Conservation (phyloP, 1,284 basidiomycete species). For the Taiwanofungus camphoratus region DNA sequence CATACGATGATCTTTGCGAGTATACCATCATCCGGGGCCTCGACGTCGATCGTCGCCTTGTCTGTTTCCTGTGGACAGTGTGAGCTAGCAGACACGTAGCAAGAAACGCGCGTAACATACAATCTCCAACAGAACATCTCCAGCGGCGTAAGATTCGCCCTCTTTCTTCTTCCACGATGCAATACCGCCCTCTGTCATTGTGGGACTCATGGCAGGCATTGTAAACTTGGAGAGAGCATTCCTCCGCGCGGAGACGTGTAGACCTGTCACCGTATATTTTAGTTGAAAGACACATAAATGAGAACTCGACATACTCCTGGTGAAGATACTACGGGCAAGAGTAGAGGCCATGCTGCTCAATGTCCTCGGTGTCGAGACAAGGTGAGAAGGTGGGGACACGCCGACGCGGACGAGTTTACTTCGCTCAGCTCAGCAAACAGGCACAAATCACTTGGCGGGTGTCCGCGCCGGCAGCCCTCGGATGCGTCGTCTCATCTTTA, state of each 20-base stretch:
- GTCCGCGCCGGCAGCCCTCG: conserved; percentile 14
- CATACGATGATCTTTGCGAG: conserved; percentile 86
- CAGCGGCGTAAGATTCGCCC: conserved; percentile 84
- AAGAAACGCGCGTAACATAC: conserved; percentile 39
- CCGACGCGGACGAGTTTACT: conserved; percentile 32
- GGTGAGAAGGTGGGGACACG: conserved; percentile 9
- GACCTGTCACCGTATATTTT: conserved; percentile 41
- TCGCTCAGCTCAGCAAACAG: too few relatives aligned
- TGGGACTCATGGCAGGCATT: conserved; percentile 99
- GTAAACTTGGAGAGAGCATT: conserved; percentile 85
- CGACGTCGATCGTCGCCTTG: conserved; percentile 99
- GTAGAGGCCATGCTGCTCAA: conserved; percentile 46
- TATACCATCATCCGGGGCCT: conserved; percentile 95
- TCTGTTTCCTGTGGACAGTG: conserved; percentile 79
- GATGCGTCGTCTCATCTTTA: conserved; percentile 7
- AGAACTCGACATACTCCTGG: conserved; percentile 49
- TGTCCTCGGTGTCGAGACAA: conserved; percentile 12
- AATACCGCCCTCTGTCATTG: conserved; percentile 99
- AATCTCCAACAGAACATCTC: conserved; percentile 93
- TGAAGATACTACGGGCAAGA: conserved; percentile 57
- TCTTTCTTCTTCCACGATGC: conserved; percentile 97
- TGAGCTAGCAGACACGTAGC: conserved; percentile 1
- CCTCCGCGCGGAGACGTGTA: conserved; percentile 76
- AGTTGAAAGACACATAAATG: conserved; percentile 1
- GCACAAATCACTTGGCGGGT: conserved; percentile 22